phyloP scores from a whole-genome alignment of 1,284 basidiomycete genomes.

The Afroboletus lepidellus region DNA sequence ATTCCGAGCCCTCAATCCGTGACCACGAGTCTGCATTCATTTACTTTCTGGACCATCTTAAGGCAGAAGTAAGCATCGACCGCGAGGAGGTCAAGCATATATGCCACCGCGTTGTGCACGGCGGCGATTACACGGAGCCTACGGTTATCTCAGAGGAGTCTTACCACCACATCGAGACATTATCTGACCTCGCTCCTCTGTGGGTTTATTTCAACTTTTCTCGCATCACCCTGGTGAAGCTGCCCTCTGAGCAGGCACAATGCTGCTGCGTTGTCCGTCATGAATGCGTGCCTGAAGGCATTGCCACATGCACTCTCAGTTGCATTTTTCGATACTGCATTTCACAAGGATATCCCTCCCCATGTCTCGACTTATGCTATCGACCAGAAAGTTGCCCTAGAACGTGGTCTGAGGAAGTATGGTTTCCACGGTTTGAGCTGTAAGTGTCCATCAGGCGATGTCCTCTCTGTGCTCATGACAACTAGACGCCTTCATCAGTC shows the following conservation, averaged over 20 bases:
- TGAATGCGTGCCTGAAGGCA: slow-evolving; percentile 57
- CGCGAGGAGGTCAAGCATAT: slow-evolving; percentile 48
- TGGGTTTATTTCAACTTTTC: slow-evolving; percentile 38
- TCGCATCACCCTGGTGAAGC: not conserved
- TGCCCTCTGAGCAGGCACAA: slow-evolving; percentile 48
- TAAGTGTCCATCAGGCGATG: slow-evolving; percentile 30
- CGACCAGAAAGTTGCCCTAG: slow-evolving; percentile 56
- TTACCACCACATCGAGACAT: slow-evolving; percentile 67
- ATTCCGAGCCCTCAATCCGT: slow-evolving; percentile 41
- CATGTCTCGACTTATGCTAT: slow-evolving; percentile 81
- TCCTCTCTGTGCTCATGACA: slow-evolving; percentile 12
- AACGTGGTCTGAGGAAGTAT: slow-evolving; percentile 77
- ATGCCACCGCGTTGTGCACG: slow-evolving; percentile 81
- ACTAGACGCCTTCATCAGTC: slow-evolving; percentile 63
- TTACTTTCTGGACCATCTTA: slow-evolving; percentile 56
- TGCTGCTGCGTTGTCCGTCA: slow-evolving; percentile 58
- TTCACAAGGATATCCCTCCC: slow-evolving; percentile 73
- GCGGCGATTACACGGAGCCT: slow-evolving; percentile 70
- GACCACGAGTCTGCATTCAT: slow-evolving; percentile 66
- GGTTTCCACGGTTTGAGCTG: slow-evolving; percentile 85
- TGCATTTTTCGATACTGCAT: slow-evolving; percentile 83
- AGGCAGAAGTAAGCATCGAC: slow-evolving; percentile 44
- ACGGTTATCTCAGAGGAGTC: slow-evolving; percentile 63
- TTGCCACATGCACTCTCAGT: slow-evolving; percentile 65
- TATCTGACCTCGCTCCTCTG: slow-evolving; percentile 80